phyloP scores from a whole-genome alignment of 2,329 filamentous ascomycete genomes.

The Dactylellina parvicollis region DNA sequence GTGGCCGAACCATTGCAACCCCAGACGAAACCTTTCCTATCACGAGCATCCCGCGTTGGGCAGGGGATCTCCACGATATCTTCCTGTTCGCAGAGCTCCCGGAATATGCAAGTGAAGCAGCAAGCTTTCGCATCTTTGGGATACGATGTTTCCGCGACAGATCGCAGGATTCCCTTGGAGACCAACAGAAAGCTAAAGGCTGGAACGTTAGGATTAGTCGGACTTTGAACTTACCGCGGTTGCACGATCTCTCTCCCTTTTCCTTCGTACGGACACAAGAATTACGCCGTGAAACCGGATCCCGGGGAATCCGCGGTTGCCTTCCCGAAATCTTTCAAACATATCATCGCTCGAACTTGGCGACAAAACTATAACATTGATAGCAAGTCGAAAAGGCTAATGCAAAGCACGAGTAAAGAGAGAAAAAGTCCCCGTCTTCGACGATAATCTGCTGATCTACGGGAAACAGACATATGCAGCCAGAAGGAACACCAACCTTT shows the following conservation, averaged over 20 bases:
- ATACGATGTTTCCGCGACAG: background rate
- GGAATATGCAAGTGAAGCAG: background rate
- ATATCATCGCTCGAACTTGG: constrained; percentile 11
- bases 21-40: constrained; percentile 29
- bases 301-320: constrained; percentile 14
- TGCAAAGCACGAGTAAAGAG: background rate
- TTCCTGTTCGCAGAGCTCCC: constrained; percentile 35
- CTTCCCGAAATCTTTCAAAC: constrained; percentile 24
- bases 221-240: no score
- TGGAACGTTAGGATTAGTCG: background rate
- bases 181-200: background rate
- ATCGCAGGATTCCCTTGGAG: background rate
- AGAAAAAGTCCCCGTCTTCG: constrained; percentile 48
- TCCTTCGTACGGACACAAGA: constrained; percentile 7
- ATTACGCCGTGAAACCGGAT: constrained; percentile 27
- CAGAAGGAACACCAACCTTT: constrained; percentile 37
- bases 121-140: no score
- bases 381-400: constrained; percentile 20
- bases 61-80: constrained; percentile 32
- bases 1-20: constrained; percentile 22
- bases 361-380: constrained; percentile 13
- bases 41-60: constrained; percentile 41
- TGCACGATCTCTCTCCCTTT: constrained; percentile 13
- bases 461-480: constrained; percentile 37
- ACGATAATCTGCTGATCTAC: constrained; percentile 29